Evolutionary conservation across 2,329 filamentous ascomycete genomes (phyloP).

Genomic region (Curvularia verruculosa): DNA sequence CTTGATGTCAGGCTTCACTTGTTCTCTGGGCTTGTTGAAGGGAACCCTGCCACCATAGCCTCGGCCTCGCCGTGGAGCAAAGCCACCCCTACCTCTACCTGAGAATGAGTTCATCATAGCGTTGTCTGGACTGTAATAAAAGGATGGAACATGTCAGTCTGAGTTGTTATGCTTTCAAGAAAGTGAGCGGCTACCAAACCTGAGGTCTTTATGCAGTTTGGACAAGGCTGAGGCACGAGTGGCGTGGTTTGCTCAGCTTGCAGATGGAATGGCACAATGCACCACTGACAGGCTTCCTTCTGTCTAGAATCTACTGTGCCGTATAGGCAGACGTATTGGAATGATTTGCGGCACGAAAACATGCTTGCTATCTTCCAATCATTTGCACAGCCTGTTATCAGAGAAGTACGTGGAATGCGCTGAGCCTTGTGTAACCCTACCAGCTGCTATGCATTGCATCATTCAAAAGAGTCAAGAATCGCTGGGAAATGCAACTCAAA

Average conservation of each 20-base stretch:
- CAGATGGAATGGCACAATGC: constrained; percentile 30
- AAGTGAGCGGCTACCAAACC: background rate
- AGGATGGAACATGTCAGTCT: background rate
- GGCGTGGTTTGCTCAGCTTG: constrained; percentile 26
- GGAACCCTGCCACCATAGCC: constrained; percentile 23
- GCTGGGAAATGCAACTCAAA: background rate
- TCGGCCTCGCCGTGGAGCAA: constrained; percentile 27
- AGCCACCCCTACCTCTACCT: constrained; percentile 26
- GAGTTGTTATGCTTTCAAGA: background rate
- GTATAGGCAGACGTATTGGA: constrained; percentile 24
- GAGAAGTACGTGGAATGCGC: constrained; percentile 10
- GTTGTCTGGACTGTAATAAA: background rate
- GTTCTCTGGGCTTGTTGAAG: constrained; percentile 17
- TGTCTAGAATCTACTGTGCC: constrained; percentile 16
- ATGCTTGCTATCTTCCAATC: constrained; percentile 31
- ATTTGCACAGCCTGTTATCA: constrained; percentile 27
- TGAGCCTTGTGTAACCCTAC: constrained; percentile 13
- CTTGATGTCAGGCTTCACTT: constrained; percentile 29
- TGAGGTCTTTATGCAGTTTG: constrained; percentile 22
- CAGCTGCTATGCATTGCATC: background rate
- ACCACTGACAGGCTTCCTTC: constrained; percentile 21
- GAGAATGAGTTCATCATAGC: constrained; percentile 8
- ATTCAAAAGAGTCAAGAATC: constrained; percentile 3
- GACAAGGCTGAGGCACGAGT: constrained; percentile 35
- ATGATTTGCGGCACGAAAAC: constrained; percentile 21